phyloP scores from a whole-genome alignment of 805 yeast genomes.

The Jamesozyma lodderae region DNA sequence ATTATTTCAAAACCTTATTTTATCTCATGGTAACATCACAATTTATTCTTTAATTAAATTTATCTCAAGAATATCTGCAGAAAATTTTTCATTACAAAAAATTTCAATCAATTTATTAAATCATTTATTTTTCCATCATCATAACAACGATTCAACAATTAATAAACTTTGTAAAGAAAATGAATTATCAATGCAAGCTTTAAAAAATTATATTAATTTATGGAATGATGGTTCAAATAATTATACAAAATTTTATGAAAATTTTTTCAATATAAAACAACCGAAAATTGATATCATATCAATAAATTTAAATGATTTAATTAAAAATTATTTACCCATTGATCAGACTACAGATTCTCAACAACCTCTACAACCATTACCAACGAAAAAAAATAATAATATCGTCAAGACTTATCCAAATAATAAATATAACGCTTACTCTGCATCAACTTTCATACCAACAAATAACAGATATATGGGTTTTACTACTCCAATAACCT shows the following conservation, averaged over 20 bases:
- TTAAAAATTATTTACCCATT: constrained; percentile 12
- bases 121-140: constrained; percentile 24
- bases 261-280: constrained; percentile 15
- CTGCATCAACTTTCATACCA: constrained; percentile 20
- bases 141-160: constrained; percentile 3
- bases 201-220: constrained; percentile 18
- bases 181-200: constrained; percentile 17
- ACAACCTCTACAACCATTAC: constrained; percentile 6
- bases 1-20: constrained; percentile 30
- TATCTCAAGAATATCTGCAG: constrained; percentile 25
- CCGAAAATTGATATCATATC: constrained; percentile 10
- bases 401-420: constrained; percentile 1
- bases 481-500: constrained; percentile 3
- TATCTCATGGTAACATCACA: constrained; percentile 31
- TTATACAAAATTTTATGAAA: constrained; percentile 20
- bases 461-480: too few relatives aligned
- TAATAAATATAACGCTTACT: constrained; percentile 19
- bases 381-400: constrained; percentile 4
- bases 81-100: constrained; percentile 30
- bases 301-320: constrained; percentile 8
- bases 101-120: constrained; percentile 25
- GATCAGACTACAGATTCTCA: background rate
- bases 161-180: constrained; percentile 15
- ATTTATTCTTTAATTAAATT: constrained; percentile 31
- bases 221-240: constrained; percentile 32